Evolutionary conservation across 352 stramenopile species (phyloP), one percentile per base, ranked within the genome.

Genomic region (Globisporangium splendens): DNA sequence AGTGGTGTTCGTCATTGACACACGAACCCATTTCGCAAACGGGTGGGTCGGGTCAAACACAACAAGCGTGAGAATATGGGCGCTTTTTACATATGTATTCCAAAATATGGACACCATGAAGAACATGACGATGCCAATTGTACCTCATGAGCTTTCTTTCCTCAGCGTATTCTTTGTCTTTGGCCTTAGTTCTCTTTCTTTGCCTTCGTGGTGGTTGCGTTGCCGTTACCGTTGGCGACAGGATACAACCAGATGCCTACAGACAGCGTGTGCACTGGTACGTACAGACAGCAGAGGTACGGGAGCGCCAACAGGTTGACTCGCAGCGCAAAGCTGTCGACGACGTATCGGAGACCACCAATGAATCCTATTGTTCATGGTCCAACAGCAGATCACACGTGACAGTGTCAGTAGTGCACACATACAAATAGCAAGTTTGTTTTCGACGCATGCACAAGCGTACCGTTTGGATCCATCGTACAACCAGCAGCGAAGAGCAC

Each of bases 251-350:
- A 88, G 47, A 91, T 70, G 13, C 51, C 70, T 8, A 90, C 21
- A 5, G 79, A 81, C 12, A 94, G 64, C 2, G 75, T 88, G 62
- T 94, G 82, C 4, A 88, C 69, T 1, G 77, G 70, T 10, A 90
- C 43, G 69, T 94, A 91, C 8, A 94, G 65, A 31, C 70, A 82
- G 50, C 70, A 90, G 24, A 82, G 35, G 54, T 93, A 93, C 8
- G 79, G 74, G 21, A 93, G 57, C 17, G 75, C 74, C 7, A 94
- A 56, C 48, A 86, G 39, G 44, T 89, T 89, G 55, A 70, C 71
- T 48, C 69, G 65, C 22, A 65, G 65, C 33, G 63, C 54, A 60
- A 88, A 91, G 59, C 77, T 76, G 22, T 79, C 50, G n/a, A 81
- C 70, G 21, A 72, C 46, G 53, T 75, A 78, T 10, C 24, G 18